These are phyloP conservation scores for Mycosarcoma mackinlayi DNA, from an alignment of 1,284 basidiomycete genomes.

Conservation along the genomic window DNA sequence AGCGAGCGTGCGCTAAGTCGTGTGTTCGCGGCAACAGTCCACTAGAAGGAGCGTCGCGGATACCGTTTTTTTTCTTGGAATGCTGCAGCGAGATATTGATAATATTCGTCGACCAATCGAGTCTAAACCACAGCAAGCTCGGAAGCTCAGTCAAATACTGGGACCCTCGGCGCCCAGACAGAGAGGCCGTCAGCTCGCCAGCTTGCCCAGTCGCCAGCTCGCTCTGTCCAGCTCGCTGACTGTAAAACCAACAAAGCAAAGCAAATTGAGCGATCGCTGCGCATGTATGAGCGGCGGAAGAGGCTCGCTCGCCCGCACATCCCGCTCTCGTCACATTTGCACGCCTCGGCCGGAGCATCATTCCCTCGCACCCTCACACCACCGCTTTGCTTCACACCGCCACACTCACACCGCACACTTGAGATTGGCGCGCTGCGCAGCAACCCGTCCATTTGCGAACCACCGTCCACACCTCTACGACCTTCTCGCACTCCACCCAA, in stretches of 20 bases:
- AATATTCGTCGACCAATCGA: slow-evolving; percentile 2
- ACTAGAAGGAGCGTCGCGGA: slow-evolving; percentile 14
- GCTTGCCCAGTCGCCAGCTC: no score
- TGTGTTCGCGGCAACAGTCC: no score
- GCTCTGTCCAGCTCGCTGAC: no score
- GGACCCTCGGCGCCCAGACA: no score
- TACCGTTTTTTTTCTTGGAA: slow-evolving; percentile 1
- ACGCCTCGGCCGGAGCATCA: slow-evolving; percentile 5
- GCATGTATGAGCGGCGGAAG: background rate
- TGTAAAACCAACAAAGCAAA: background rate
- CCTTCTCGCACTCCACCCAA: background rate
- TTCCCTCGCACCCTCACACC: slow-evolving; percentile 4
- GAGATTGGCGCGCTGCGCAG: background rate
- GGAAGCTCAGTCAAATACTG: slow-evolving; percentile 1
- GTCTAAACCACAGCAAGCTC: background rate
- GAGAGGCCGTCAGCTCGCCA: background rate
- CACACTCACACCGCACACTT: background rate
- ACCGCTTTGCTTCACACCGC: background rate
- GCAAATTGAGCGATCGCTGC: slow-evolving; percentile 10
- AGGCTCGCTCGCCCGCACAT: slow-evolving; percentile 1
- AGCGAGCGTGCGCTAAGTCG: no score
- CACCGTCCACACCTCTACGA: background rate
- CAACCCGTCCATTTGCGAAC: background rate
- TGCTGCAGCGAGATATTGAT: background rate
- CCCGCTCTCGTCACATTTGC: background rate